phyloP scores from a whole-genome alignment of 2,329 filamentous ascomycete genomes.

The Claviceps fusiformis region DNA sequence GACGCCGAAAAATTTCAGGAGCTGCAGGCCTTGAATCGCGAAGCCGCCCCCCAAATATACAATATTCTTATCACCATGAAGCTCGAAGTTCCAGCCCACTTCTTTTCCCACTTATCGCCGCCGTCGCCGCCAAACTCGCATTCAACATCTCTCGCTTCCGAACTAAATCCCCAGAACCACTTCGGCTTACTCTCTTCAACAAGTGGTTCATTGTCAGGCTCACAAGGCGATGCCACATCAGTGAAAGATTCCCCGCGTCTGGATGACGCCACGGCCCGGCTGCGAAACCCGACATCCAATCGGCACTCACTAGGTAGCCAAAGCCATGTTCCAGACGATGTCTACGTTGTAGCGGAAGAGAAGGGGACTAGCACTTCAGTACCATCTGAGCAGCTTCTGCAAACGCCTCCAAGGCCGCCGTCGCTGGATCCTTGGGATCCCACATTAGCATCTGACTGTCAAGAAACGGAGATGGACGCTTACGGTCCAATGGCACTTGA shows the following conservation, averaged over 20 bases:
- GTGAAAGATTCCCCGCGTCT: slow-evolving; percentile 7
- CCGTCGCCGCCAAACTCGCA: slow-evolving; percentile 12
- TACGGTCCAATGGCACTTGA: slow-evolving; percentile 9
- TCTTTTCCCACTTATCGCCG: slow-evolving; percentile 16
- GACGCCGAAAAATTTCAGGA: slow-evolving; percentile 35
- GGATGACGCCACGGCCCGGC: slow-evolving; percentile 17
- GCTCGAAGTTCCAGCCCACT: slow-evolving; percentile 22
- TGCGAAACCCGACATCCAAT: slow-evolving; percentile 13
- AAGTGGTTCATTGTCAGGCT: slow-evolving; percentile 2
- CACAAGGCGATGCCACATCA: slow-evolving; percentile 2
- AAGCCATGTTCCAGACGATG: not conserved
- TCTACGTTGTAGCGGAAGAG: no score
- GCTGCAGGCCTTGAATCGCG: slow-evolving; percentile 33
- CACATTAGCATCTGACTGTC: slow-evolving; percentile 10
- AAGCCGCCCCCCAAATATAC: slow-evolving; percentile 32
- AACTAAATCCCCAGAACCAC: not conserved
- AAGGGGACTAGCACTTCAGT: not conserved
- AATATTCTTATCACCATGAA: slow-evolving; percentile 42
- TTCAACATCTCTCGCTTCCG: slow-evolving; percentile 5
- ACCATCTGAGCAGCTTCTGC: slow-evolving; percentile 10
- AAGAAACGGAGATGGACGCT: slow-evolving; percentile 10
- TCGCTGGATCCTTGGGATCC: slow-evolving; percentile 31
- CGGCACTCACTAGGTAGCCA: not conserved
- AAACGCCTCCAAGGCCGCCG: slow-evolving; percentile 21
- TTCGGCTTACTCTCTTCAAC: not conserved